Conservation (phyloP, 2,329 filamentous ascomycete genomes). For the Rugonectria rugulosa region DNA sequence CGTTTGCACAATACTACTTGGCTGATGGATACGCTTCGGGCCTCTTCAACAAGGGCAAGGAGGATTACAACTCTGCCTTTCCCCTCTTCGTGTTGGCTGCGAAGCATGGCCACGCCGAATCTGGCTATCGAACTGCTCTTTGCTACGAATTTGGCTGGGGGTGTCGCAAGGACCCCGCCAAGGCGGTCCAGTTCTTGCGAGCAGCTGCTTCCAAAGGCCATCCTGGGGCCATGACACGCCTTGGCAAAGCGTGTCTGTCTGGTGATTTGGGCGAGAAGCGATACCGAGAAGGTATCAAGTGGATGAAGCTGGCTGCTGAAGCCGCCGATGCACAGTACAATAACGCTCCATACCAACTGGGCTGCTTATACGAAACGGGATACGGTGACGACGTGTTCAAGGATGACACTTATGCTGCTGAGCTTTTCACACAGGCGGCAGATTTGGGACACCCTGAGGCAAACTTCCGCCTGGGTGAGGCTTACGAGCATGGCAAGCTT, state of each 20-base stretch:
- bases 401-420: conserved; percentile 88
- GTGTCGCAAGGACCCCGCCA: conserved; percentile 85
- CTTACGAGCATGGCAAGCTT: conserved; percentile 91
- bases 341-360: conserved; percentile 89
- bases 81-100: conserved; percentile 91
- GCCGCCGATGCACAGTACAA: conserved; percentile 93
- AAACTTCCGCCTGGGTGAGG: conserved; percentile 89
- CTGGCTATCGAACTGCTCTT: conserved; percentile 88
- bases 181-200: conserved; percentile 93
- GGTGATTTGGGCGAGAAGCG: conserved; percentile 88
- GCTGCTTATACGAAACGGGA: conserved; percentile 87
- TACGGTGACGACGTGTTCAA: conserved; percentile 94
- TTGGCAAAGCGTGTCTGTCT: conserved; percentile 88
- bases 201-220: conserved; percentile 92
- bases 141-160: conserved; percentile 99
- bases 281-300: conserved; percentile 92
- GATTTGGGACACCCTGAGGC: conserved; percentile 90
- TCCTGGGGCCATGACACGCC: conserved; percentile 90
- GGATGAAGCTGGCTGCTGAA: conserved; percentile 93
- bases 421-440: conserved; percentile 92
- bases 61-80: conserved; percentile 91
- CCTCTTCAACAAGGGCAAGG: conserved; percentile 92
- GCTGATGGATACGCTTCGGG: conserved; percentile 94
- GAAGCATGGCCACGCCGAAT: conserved; percentile 97
- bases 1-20: conserved; percentile 97